Percentiles rank a stretch among this genome's conserved stretches.
phyloP scores from a whole-genome alignment of 345 rosid species.

The Moricandia arvensis region DNA sequence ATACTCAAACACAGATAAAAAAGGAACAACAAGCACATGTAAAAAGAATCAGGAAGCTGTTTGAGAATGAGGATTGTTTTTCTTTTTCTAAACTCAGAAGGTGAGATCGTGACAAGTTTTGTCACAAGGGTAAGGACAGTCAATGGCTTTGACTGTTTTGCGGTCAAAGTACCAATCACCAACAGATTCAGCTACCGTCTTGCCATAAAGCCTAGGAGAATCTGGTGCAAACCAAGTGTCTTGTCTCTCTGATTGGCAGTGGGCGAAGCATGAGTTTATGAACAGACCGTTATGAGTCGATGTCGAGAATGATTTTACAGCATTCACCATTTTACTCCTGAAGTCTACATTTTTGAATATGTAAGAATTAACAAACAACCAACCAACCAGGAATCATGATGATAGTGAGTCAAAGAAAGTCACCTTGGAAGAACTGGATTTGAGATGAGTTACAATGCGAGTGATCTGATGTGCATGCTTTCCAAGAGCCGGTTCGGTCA shows the following conservation, averaged over 20 bases:
- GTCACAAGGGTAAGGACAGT: constrained; percentile 42
- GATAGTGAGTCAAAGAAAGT: constrained; percentile 2
- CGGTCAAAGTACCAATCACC: constrained; percentile 43
- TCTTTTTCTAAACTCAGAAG: constrained; percentile 17
- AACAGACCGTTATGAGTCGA: constrained; percentile 66
- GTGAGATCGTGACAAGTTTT: constrained; percentile 39
- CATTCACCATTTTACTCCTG: constrained; percentile 67
- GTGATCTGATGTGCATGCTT: constrained; percentile 54
- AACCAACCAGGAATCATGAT: not conserved
- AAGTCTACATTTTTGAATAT: constrained; percentile 54
- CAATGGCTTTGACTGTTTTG: constrained; percentile 31
- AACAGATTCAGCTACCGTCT: constrained; percentile 36
- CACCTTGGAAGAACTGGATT: constrained; percentile 71
- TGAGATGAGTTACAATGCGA: constrained; percentile 62
- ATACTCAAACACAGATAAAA: not conserved
- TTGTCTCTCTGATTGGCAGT: constrained; percentile 84
- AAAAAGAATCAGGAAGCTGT: constrained; percentile 15
- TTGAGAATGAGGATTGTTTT: not conserved
- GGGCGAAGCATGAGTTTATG: constrained; percentile 91
- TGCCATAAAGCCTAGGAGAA: constrained; percentile 61
- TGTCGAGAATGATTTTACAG: constrained; percentile 46
- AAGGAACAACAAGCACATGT: not conserved
- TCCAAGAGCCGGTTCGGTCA: constrained; percentile 70
- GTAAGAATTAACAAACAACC: not conserved
- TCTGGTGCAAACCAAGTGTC: constrained; percentile 83